Conservation (phyloP, 495 filamentous ascomycete species). For the Neurospora hispaniola region DNA sequence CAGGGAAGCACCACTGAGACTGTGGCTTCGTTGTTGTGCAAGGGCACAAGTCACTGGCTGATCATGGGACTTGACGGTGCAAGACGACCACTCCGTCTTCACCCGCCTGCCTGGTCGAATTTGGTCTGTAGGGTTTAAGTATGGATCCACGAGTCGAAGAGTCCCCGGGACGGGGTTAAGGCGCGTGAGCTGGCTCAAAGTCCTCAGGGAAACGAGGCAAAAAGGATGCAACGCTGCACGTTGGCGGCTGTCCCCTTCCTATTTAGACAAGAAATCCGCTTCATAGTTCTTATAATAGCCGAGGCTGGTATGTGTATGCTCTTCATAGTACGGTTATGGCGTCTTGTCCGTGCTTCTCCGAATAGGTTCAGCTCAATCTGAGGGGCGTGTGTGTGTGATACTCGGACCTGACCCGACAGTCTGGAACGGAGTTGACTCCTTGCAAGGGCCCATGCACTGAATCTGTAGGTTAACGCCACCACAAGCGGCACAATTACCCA, state of each 20-base stretch:
- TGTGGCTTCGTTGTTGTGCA: not conserved
- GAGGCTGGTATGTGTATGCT: not conserved
- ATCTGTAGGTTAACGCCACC: not conserved
- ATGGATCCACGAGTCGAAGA: not conserved
- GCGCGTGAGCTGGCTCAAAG: not conserved
- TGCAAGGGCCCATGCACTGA: not conserved
- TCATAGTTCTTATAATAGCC: not conserved
- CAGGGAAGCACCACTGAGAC: not conserved
- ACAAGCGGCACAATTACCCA: not conserved
- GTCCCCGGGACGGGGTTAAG: not conserved
- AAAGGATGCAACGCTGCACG: not conserved
- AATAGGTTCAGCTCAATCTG: not conserved
- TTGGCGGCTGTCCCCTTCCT: not conserved
- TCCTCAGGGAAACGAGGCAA: not conserved
- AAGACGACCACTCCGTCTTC: not conserved
- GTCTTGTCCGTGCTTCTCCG: not conserved
- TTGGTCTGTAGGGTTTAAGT: not conserved
- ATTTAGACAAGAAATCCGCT: not conserved
- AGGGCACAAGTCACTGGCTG: not conserved
- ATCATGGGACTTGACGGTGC: not conserved
- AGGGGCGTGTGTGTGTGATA: not conserved
- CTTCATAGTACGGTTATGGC: not conserved
- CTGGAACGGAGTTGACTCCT: conserved; percentile 4
- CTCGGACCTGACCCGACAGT: conserved; percentile 9
- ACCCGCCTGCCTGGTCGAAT: not conserved